A percentile compares a stretch with the other conserved stretches of the same genome.
phyloP scores from a whole-genome alignment of 208 protist genomes.

The Novymonas esmeraldas region DNA sequence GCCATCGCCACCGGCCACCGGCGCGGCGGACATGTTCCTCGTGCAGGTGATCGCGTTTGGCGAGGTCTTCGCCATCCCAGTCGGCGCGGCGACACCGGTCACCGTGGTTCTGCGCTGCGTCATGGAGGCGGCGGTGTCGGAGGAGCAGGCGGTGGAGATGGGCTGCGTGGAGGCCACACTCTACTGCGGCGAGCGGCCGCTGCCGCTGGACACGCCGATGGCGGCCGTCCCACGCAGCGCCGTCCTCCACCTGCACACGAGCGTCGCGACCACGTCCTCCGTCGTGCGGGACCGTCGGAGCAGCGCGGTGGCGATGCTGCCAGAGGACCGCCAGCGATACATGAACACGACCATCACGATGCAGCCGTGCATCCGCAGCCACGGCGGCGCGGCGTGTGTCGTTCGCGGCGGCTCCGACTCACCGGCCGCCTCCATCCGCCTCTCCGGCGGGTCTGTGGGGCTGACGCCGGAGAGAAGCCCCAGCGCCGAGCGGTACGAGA shows the following conservation, averaged over 20 bases:
- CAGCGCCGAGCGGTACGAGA: constrained; percentile 11
- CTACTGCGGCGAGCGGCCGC: constrained; percentile 41
- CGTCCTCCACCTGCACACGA: constrained; percentile 62
- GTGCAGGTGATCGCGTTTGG: constrained; percentile 27
- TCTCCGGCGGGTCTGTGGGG: constrained; percentile 8
- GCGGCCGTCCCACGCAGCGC: constrained; percentile 33
- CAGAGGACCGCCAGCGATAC: constrained; percentile 20
- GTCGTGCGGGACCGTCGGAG: constrained; percentile 20
- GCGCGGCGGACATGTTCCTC: constrained; percentile 10
- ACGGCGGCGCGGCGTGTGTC: neutral
- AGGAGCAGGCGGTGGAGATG: constrained; percentile 20
- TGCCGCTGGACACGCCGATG: constrained; percentile 41
- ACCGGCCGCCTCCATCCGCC: constrained; percentile 2
- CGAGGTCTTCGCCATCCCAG: constrained; percentile 36
- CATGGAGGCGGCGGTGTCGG: constrained; percentile 43
- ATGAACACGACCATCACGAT: constrained; percentile 22
- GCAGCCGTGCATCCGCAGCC: constrained; percentile 27
- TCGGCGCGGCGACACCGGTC: constrained; percentile 38
- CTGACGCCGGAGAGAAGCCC: constrained; percentile 10
- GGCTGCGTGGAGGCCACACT: constrained; percentile 42
- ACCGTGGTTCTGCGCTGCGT: constrained; percentile 49
- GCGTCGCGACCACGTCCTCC: constrained; percentile 25
- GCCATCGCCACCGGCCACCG: too few relatives aligned
- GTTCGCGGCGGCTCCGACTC: constrained; percentile 2
- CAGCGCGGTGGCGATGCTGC: constrained; percentile 19